phyloP scores from a whole-genome alignment of 345 rosid species.

The Firmiana major region DNA sequence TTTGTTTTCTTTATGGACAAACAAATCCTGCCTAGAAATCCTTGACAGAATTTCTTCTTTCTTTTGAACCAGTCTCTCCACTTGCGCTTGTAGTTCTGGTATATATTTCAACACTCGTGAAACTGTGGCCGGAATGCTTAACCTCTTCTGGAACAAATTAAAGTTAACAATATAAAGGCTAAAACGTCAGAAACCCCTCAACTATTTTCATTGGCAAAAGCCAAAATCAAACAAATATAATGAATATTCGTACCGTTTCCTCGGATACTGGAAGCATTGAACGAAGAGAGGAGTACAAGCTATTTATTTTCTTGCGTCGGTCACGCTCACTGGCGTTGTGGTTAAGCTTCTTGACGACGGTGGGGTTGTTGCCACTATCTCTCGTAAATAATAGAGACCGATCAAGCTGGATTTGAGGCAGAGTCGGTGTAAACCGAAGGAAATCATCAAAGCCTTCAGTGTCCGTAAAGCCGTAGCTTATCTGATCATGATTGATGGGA shows the following conservation, averaged over 20 bases:
- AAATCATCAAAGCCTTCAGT: background rate
- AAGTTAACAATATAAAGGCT: background rate
- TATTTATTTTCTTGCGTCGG: slow-evolving; percentile 59
- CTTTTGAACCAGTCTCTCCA: slow-evolving; percentile 30
- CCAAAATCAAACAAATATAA: background rate
- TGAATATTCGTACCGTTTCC: slow-evolving; percentile 36
- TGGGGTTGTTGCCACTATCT: background rate
- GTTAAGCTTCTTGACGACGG: slow-evolving; percentile 50
- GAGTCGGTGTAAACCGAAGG: background rate
- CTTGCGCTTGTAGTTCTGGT: slow-evolving; percentile 46
- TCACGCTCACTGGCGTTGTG: slow-evolving; percentile 73
- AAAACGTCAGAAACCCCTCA: background rate
- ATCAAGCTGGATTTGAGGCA: background rate
- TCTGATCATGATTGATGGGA: background rate
- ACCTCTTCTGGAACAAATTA: slow-evolving; percentile 31
- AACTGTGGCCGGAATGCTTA: slow-evolving; percentile 53
- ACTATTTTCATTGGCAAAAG: background rate
- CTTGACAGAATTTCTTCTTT: slow-evolving; percentile 46
- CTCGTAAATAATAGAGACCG: slow-evolving; percentile 17
- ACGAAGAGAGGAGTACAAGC: slow-evolving; percentile 56
- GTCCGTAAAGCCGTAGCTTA: background rate
- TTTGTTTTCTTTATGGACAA: slow-evolving; percentile 19
- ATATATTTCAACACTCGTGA: slow-evolving; percentile 43
- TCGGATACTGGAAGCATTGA: slow-evolving; percentile 48
- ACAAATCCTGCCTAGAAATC: slow-evolving; percentile 21